phyloP scores from a whole-genome alignment of 2,329 filamentous ascomycete species.

The Drechslerella stenobrocha region DNA sequence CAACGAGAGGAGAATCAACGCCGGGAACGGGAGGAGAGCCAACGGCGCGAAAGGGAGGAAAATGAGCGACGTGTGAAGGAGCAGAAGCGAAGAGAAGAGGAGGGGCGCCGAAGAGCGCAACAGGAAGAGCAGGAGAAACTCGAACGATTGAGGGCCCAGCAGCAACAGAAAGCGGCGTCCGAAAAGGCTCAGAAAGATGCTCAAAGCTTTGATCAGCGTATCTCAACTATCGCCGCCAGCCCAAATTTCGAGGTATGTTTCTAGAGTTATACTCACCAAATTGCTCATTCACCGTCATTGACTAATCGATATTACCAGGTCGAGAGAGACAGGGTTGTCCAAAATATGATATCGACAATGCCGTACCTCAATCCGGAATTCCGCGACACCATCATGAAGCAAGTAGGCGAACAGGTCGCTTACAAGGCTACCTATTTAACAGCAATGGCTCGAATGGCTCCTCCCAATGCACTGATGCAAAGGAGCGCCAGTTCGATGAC shows the following conservation, averaged over 20 bases:
- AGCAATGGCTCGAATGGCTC: constrained; percentile 9
- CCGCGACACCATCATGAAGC: constrained; percentile 9
- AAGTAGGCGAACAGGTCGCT: constrained; percentile 3
- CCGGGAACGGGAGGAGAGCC: constrained; percentile 6
- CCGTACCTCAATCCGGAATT: constrained; percentile 2
- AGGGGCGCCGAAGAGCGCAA: constrained; percentile 1
- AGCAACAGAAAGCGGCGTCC: background rate
- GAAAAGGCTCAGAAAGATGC: background rate
- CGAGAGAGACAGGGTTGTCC: background rate
- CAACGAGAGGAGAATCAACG: background rate
- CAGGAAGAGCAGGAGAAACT: constrained; percentile 6
- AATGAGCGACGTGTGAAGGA: constrained; percentile 5
- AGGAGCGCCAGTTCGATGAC: background rate
- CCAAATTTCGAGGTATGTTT: background rate
- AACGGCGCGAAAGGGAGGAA: constrained; percentile 4
- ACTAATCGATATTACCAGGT: background rate
- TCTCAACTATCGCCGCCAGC: too few species aligned
- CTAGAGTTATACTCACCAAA: too few species aligned
- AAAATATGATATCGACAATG: constrained; percentile 20
- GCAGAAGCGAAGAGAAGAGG: constrained; percentile 14
- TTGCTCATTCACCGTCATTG: too few species aligned
- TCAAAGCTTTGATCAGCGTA: background rate
- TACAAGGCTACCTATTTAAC: constrained; percentile 12
- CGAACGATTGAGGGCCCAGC: background rate
- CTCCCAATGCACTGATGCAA: background rate